Evolutionary conservation across 192 early-diverging fungal species (phyloP).

Genomic region (Coemansia sp.): DNA sequence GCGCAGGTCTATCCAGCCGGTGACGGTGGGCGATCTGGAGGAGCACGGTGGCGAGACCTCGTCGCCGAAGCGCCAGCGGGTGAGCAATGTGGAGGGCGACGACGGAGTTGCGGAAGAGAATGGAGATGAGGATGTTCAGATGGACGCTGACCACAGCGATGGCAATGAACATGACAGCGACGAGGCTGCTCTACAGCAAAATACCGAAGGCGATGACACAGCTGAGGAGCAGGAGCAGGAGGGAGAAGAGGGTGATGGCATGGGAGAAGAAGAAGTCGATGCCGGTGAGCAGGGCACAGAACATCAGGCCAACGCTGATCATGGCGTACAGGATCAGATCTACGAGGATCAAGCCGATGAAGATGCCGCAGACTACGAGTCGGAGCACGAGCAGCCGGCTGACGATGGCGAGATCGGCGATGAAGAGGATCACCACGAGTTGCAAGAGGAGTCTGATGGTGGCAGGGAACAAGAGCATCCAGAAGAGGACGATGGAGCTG

Average conservation of each 20-base stretch:
- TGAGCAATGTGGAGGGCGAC: background rate
- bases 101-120: background rate
- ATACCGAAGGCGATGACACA: too few species aligned
- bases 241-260: background rate
- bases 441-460: background rate
- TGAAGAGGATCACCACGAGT: background rate
- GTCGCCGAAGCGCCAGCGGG: slow-evolving; percentile 25
- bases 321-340: too few species aligned
- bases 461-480: background rate
- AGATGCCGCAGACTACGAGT: background rate
- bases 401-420: background rate
- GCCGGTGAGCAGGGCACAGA: too few species aligned
- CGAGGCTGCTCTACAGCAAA: too few species aligned
- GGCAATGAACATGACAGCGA: too few species aligned
- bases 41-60: slow-evolving; percentile 13
- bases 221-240: background rate
- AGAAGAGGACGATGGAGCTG: background rate
- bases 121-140: background rate
- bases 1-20: slow-evolving; percentile 1
- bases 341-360: background rate
- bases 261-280: too few species aligned
- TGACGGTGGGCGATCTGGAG: background rate
- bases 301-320: too few species aligned
- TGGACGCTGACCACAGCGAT: too few species aligned
- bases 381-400: too few species aligned